Evolutionary conservation across 306 rosid species (phyloP).

Genomic region (Rosa rugosa): DNA sequence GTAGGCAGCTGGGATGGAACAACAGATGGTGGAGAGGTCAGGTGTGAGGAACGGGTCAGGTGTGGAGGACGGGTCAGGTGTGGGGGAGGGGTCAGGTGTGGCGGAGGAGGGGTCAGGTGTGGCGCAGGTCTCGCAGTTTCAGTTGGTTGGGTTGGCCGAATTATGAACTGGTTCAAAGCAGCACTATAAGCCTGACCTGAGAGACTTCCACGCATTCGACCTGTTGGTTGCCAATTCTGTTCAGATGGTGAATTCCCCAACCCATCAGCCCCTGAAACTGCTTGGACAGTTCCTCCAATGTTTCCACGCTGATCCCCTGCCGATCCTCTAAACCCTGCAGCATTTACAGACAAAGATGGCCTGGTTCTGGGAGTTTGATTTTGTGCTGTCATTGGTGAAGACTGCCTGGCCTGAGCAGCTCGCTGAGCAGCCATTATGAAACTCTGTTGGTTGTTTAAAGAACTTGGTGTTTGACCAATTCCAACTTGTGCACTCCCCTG

Average conservation of each 20-base stretch:
- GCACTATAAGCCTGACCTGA: constrained; percentile 44
- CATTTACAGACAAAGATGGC: constrained; percentile 24
- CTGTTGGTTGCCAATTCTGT: constrained; percentile 59
- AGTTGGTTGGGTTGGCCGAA: constrained; percentile 54
- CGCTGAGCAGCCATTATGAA: constrained; percentile 20
- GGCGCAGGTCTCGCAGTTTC: constrained; percentile 31
- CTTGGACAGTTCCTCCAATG: constrained; percentile 32
- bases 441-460: constrained; percentile 38
- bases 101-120: constrained; percentile 20
- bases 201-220: constrained; percentile 90
- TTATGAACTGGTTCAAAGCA: constrained; percentile 44
- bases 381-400: constrained; percentile 34
- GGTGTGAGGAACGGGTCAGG: constrained; percentile 19
- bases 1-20: constrained; percentile 27
- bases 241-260: constrained; percentile 36
- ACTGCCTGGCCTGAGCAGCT: constrained; percentile 37
- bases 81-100: constrained; percentile 24
- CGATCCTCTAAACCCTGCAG: constrained; percentile 32
- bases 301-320: constrained; percentile 47
- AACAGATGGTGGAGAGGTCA: constrained; percentile 23
- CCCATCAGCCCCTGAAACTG: constrained; percentile 46
- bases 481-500: constrained; percentile 47
- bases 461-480: constrained; percentile 34
- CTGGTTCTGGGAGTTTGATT: constrained; percentile 41
- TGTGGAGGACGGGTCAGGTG: constrained; percentile 20